Conservation (phyloP, 2,329 filamentous ascomycete genomes). For the Colletotrichum filicis region DNA sequence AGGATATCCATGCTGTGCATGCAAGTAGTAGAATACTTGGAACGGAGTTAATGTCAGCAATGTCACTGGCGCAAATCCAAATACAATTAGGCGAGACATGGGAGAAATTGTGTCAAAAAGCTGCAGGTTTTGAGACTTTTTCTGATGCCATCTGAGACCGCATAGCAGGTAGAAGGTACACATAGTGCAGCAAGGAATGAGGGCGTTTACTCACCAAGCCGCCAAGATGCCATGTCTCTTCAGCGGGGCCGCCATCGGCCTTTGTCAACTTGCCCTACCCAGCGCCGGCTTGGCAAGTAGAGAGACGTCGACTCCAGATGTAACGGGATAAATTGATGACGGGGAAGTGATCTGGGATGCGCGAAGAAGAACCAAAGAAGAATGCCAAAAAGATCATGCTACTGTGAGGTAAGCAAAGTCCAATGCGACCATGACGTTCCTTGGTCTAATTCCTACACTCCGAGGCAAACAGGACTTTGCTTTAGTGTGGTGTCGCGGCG, state of each 20-base stretch:
- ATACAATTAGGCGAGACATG: neutral
- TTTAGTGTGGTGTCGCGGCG: neutral
- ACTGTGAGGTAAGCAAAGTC: neutral
- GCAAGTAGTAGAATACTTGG: slow-evolving; percentile 15
- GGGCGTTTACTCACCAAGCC: slow-evolving; percentile 29
- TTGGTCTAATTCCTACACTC: neutral
- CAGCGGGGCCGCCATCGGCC: slow-evolving; percentile 33
- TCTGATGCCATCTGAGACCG: neutral
- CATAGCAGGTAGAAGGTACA: neutral
- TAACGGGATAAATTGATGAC: neutral
- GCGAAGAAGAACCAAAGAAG: neutral
- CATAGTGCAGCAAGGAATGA: slow-evolving; percentile 4
- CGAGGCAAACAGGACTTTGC: neutral
- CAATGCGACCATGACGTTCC: neutral
- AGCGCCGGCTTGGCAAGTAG: slow-evolving; percentile 23
- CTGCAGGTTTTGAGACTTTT: neutral
- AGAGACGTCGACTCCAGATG: neutral
- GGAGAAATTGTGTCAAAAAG: neutral
- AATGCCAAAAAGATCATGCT: neutral
- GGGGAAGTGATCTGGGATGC: neutral
- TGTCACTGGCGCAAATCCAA: neutral
- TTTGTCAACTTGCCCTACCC: neutral
- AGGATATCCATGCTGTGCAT: slow-evolving; percentile 40
- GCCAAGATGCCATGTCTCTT: slow-evolving; percentile 33
- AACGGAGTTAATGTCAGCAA: neutral